Evolutionary conservation across 1,284 basidiomycete species (phyloP), one percentile per base, ranked within the genome.

Genomic region (Exobasidium cylindrosporum): DNA sequence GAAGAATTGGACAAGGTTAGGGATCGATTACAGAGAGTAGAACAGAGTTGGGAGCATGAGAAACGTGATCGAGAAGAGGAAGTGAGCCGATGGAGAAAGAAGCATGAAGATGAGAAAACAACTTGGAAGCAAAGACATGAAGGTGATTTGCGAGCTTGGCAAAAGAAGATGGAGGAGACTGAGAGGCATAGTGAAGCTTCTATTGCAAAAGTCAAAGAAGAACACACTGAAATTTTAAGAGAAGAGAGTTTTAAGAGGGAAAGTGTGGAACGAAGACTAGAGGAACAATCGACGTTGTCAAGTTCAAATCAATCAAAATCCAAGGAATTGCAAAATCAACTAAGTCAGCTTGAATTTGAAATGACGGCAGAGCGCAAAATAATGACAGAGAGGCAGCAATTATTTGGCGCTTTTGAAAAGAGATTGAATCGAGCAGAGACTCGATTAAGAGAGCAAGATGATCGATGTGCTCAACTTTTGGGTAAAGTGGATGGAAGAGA

Each of bases 401-500:
- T 78, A 49, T 70, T 70, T 44, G 63, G 68, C 40, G 69, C 65
- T 28, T 72, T 71, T 28, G 70, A 73, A 54, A 64, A 67, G 44
- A 65, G 72, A 6, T 69, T 70, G 43, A 69, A 74, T 35, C 66
- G 62, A 14, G 73, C 70, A 31, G 74, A 74, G 47, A 60, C 56
- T 60, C 67, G 70, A n/a, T 67, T 79, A 35, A 67, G 75, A 46
- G 71, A 70, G 46, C 69, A 74, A 47, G 74, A 79, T 59, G 64
- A 71, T 59, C 67, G 74, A 40, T 78, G 76, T 46, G 72, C 72
- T 45, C 65, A 67, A 29, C 66, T 79, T 63, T 63, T 79, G 21
- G 77, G 77, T 62, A 79, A 79, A 61, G 64, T 61, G 35, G 77
- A 79, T 35, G 77, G 77, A 10, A 72, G 77, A 14, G 77, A 79